phyloP scores from a whole-genome alignment of 352 stramenopile genomes.

The Peronospora destructor region DNA sequence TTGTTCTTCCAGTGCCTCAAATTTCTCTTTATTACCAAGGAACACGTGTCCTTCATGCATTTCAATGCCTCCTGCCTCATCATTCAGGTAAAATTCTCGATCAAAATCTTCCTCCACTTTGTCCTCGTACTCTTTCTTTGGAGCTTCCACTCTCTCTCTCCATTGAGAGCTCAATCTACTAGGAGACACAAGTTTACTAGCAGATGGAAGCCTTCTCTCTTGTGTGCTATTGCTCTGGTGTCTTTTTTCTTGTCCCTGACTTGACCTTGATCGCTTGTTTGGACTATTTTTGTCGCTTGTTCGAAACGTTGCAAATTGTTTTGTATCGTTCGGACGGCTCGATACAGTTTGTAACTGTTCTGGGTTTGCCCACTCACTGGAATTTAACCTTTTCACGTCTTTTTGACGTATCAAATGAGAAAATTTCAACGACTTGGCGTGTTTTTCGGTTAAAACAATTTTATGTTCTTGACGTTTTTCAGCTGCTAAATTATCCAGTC shows the following conservation, averaged over 20 bases:
- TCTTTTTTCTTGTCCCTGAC: background rate
- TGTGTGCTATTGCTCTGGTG: too few relatives aligned
- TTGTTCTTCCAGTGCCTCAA: slow-evolving; percentile 85
- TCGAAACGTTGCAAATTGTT: slow-evolving; percentile 21
- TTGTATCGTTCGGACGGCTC: background rate
- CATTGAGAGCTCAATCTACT: background rate
- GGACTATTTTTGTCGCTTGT: slow-evolving; percentile 44
- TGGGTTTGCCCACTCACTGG: slow-evolving; percentile 71
- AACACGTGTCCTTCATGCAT: slow-evolving; percentile 78
- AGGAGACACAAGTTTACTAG: background rate
- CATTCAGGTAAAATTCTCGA: slow-evolving; percentile 92
- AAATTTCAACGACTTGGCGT: background rate
- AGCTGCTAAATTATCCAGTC: slow-evolving; percentile 53
- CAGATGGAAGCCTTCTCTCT: too few relatives aligned
- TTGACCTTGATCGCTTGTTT: slow-evolving; percentile 9
- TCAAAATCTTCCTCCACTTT: slow-evolving; percentile 90
- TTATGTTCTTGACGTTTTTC: slow-evolving; percentile 46
- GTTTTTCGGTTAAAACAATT: background rate
- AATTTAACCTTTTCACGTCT: slow-evolving; percentile 30
- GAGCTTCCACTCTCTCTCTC: slow-evolving; percentile 23
- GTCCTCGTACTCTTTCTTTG: slow-evolving; percentile 79
- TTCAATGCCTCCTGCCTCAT: slow-evolving; percentile 71
- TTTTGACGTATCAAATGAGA: slow-evolving; percentile 29
- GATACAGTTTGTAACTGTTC: slow-evolving; percentile 59
- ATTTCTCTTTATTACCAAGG: slow-evolving; percentile 88